Base-by-base conservation (phyloP, 2,329 filamentous ascomycete species). In the Penicillium sp. region DNA sequence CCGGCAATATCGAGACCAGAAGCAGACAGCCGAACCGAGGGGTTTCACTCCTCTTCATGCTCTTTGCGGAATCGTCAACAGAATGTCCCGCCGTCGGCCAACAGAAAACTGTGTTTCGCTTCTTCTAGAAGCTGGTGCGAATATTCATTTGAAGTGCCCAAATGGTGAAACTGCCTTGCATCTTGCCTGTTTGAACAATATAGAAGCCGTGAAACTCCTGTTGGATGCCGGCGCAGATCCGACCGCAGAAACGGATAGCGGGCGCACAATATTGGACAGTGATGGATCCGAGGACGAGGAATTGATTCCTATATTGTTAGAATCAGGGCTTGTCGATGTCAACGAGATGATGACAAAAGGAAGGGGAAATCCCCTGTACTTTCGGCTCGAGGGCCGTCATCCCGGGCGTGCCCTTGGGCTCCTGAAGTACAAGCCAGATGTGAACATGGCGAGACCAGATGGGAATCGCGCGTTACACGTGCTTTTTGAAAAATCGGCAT, bases 171-270 rank as follows among this genome's bases (percentile, higher is more conserved):
- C 59, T 5, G 56, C 59, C 7, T 47, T 61, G 26, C 53, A 59
- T n/a, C 35, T 42, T 21, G 59, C 59, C 42, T 52, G 51, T 13
- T 6, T 13, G 13, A 27, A 29, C 14, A 46, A 56, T 9, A 29
- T 31, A n/a, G 23, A 52, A 33, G 9, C 54, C 1, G 31, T 56
- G 19, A 54, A 53, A 33, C 26, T 23, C 1, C 29, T 59, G 6
- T 29, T 61, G 14, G 54, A 59, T 16, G 57, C 54, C 8, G 59
- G 57, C 13, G 56, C 57, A 11, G 33, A 61, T 26, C 35, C 35
- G 9, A 59, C 53, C 29, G 16, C 54, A 13, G 43, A 50, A 29
- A 59, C 59, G 9, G 35, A 35, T 31, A n/a, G 45, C 11, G 59
- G 59, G 2, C 31, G 53, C 27, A 49, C 35, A 10, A 39, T 39